Conservation (phyloP, 495 filamentous ascomycete genomes). For the Neurospora discreta region DNA sequence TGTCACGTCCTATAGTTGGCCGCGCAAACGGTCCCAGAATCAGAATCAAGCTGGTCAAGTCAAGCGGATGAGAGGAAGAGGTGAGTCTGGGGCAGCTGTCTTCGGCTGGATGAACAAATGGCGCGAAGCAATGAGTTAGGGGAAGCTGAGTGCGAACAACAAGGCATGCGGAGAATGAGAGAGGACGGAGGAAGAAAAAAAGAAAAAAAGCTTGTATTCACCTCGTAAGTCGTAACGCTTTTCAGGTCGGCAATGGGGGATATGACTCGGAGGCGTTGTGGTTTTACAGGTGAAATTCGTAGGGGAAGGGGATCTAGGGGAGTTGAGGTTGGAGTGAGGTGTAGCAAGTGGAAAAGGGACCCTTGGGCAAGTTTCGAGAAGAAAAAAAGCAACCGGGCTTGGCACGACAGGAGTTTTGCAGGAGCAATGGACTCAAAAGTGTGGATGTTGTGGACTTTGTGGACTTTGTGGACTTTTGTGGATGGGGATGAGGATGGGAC, state of each 20-base stretch:
- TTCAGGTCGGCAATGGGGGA: background rate
- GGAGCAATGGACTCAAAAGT: background rate
- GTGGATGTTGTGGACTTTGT: background rate
- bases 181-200: background rate
- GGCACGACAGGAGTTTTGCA: background rate
- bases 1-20: slow-evolving; percentile 14
- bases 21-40: slow-evolving; percentile 4
- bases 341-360: background rate
- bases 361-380: background rate
- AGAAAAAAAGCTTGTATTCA: background rate
- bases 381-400: background rate
- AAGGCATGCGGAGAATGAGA: slow-evolving; percentile 7
- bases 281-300: background rate
- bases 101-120: background rate
- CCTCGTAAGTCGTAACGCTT: background rate
- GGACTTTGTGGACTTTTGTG: background rate
- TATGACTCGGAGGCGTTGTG: background rate
- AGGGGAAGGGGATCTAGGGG: background rate
- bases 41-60: slow-evolving; percentile 1
- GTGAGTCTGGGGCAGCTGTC: slow-evolving; percentile 10
- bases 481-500: background rate
- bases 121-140: slow-evolving; percentile 1
- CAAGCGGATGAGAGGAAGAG: slow-evolving; percentile 1
- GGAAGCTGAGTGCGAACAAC: slow-evolving; percentile 14
- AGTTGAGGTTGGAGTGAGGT: background rate